Evolutionary conservation across 164 flowering plant genomes (phyloP).

Genomic region (Taxillus chinensis): DNA sequence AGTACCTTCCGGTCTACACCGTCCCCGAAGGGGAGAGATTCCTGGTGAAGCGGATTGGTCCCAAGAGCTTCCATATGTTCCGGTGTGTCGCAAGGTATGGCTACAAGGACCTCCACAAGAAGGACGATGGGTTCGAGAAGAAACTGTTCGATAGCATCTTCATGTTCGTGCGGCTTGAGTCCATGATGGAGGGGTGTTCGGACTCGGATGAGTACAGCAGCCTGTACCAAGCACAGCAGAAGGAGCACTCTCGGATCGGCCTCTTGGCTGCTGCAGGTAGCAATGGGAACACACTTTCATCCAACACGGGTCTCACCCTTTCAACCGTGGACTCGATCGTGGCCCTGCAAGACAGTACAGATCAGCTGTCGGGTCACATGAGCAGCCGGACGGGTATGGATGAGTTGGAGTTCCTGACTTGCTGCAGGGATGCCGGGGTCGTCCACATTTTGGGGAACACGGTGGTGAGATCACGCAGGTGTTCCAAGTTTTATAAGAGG

Average conservation of each 20-base stretch:
- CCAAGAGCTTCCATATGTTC: slow-evolving; percentile 87
- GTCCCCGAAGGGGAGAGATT: slow-evolving; percentile 88
- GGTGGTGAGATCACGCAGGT: slow-evolving; percentile 68
- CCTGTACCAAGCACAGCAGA: slow-evolving; percentile 38
- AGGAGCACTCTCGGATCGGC: slow-evolving; percentile 33
- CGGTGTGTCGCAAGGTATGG: slow-evolving; percentile 97
- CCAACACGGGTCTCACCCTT: slow-evolving; percentile 30
- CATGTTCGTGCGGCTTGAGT: slow-evolving; percentile 69
- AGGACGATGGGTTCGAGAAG: slow-evolving; percentile 88
- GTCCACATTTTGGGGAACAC: slow-evolving; percentile 93
- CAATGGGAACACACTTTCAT: slow-evolving; percentile 23
- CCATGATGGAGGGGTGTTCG: slow-evolving; percentile 93
- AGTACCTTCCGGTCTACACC: slow-evolving; percentile 91
- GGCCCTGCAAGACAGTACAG: slow-evolving; percentile 18
- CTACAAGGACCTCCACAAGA: slow-evolving; percentile 90
- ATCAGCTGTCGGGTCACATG: slow-evolving; percentile 30
- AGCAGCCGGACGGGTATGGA: slow-evolving; percentile 51
- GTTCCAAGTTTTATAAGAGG: slow-evolving; percentile 54
- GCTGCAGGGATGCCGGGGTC: slow-evolving; percentile 86
- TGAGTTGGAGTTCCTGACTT: slow-evolving; percentile 65
- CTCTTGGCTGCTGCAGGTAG: slow-evolving; percentile 12
- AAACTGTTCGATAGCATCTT: slow-evolving; percentile 73
- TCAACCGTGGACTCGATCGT: slow-evolving; percentile 65
- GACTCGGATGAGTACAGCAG: slow-evolving; percentile 66
- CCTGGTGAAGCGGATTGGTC: slow-evolving; percentile 87